phyloP scores from a whole-genome alignment of 2,329 filamentous ascomycete species.

The Cytospora leucostoma region DNA sequence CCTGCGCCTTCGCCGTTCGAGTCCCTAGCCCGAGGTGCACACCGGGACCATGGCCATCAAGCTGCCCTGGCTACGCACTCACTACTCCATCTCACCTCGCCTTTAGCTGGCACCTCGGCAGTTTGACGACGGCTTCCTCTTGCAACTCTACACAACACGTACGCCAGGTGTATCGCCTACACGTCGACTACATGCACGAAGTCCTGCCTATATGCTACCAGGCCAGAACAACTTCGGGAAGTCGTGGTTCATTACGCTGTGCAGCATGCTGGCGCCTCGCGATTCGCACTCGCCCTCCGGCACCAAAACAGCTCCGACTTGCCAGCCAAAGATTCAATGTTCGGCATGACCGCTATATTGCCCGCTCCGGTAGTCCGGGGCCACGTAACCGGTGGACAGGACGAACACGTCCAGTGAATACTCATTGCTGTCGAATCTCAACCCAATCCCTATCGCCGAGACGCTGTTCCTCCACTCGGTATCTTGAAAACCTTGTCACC shows the following conservation, averaged over 20 bases:
- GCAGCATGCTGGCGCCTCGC: conserved; percentile 3
- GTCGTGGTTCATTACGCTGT: conserved; percentile 3
- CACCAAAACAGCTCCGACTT: neutral
- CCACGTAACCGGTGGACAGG: conserved; percentile 42
- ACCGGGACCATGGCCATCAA: neutral
- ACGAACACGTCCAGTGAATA: conserved; percentile 45
- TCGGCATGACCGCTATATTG: neutral
- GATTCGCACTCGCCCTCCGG: conserved; percentile 3
- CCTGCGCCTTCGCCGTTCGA: conserved; percentile 6
- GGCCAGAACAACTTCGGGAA: conserved; percentile 14
- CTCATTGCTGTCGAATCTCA: conserved; percentile 50
- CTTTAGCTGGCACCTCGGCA: conserved; percentile 1
- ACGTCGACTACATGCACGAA: conserved; percentile 7
- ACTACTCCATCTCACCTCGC: conserved; percentile 10
- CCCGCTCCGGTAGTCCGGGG: neutral
- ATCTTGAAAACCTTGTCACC: conserved; percentile 47
- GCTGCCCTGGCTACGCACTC: neutral
- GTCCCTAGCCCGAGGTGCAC: conserved; percentile 2
- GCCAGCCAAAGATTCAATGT: neutral
- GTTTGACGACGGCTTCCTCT: conserved; percentile 2
- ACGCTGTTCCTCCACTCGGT: conserved; percentile 57
- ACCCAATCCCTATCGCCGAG: conserved; percentile 45
- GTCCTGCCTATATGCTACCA: conserved; percentile 1
- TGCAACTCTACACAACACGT: neutral
- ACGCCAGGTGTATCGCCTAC: conserved; percentile 7